A percentile compares a stretch with the other conserved stretches of the same genome.
Conservation (phyloP, 164 flowering plant genomes). For the Vitis vinifera region DNA sequence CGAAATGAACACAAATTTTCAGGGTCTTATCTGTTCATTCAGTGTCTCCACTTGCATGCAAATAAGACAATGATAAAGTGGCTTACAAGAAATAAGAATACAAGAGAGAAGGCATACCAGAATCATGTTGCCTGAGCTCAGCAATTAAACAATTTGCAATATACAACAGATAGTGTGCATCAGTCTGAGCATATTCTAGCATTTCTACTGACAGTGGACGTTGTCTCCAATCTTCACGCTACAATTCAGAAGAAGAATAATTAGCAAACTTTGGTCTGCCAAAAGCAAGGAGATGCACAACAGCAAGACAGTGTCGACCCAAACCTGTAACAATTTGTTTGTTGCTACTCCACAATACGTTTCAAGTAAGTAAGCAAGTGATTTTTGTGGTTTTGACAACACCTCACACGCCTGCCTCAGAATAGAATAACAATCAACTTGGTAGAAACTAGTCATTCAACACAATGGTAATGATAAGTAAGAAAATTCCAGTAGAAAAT, state of each 20-base stretch:
- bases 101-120: constrained; percentile 41
- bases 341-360: constrained; percentile 71
- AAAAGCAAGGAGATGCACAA: not conserved
- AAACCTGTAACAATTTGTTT: constrained; percentile 89
- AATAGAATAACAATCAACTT: constrained; percentile 15
- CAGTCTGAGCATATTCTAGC: constrained; percentile 85
- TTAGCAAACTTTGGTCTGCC: not conserved
- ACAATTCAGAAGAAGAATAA: constrained; percentile 13
- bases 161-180: constrained; percentile 84
- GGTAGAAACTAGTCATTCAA: not conserved
- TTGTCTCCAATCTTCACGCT: constrained; percentile 98
- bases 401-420: constrained; percentile 82
- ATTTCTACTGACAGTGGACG: constrained; percentile 87
- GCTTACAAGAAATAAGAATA: not conserved
- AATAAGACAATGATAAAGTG: not conserved
- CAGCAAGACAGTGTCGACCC: constrained; percentile 2
- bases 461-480: not conserved
- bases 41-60: not conserved
- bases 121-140: constrained; percentile 55
- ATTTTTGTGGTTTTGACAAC: constrained; percentile 81
- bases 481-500: not conserved
- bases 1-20: not conserved
- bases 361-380: constrained; percentile 90
- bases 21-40: not conserved
- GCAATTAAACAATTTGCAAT: constrained; percentile 68